Base-by-base conservation (phyloP, 306 rosid genomes). In the Quercus engelmannii region DNA sequence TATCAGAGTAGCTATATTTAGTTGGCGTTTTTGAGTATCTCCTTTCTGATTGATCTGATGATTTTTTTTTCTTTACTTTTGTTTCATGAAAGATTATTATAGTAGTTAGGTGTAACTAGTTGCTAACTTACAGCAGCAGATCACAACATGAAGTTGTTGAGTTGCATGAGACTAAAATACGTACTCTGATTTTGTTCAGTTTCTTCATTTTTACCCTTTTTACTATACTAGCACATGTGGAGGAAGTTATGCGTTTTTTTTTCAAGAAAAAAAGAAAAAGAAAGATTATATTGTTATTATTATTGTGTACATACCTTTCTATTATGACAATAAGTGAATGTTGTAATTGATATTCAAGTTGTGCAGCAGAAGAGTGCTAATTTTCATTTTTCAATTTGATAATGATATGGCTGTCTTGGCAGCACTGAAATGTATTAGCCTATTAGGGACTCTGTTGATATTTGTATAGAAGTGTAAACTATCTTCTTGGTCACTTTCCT, bases 191-290 rank as follows among this genome's bases (percentile, higher is more conserved):
- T 49, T 49, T 49, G 54, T 12, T 12, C 17, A 10, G 17, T 49
- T 49, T 49, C 4, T 49, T 49, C 54, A 3, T 49, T 49, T 3
- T 49, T 10, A 49, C 15, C 54, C 54, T 5, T 49, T 49, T 49
- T 12, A 49, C 54, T 49, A 12, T 12, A 49, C 13, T 13, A 49
- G 54, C 14, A 10, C 54, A 49, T 11, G 54, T 12, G 54, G 54
- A 49, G 4, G 54, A 3, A 10, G 4, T 49, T 49, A 49, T 49
- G 4, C 17, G 12, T 58, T 58, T 3, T 21, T 57, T 3, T n/a
- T n/a, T n/a, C n/a, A n/a, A n/a, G n/a, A n/a, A n/a, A 1, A 8
- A 8, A 1, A 21, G 0, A 12, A 9, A 10, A 4, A 30, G 3
- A 4, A 30, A 10, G 54, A 10, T 49, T 9, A 20, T 9, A 25